Percentiles rank a stretch among this genome's conserved stretches.
Evolutionary conservation across 148 eudicot genomes (phyloP).

Genomic region (Rhododendron williamsianum): DNA sequence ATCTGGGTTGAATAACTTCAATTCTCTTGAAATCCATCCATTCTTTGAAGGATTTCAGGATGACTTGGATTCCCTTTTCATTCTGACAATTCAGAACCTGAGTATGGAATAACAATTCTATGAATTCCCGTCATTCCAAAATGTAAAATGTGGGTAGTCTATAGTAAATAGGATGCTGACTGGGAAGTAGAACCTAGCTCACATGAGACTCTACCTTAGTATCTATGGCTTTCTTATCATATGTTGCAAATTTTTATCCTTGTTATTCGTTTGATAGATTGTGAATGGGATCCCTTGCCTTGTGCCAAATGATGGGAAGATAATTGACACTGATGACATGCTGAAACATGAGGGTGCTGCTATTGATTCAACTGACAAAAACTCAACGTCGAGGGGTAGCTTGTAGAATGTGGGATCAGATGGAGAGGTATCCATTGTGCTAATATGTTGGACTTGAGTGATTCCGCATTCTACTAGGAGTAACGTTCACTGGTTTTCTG

Average conservation of each 20-base stretch:
- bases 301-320: conserved; percentile 78
- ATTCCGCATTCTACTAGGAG: background rate
- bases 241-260: background rate
- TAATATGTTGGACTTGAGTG: background rate
- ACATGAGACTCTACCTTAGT: background rate
- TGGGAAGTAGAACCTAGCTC: background rate
- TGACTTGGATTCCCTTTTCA: background rate
- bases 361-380: conserved; percentile 12
- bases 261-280: conserved; percentile 33
- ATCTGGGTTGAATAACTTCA: background rate
- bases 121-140: background rate
- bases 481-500: background rate
- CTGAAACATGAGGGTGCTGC: conserved; percentile 4
- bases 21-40: background rate
- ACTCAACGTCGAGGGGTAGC: background rate
- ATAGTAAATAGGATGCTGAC: background rate
- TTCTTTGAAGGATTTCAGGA: background rate
- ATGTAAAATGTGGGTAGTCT: background rate
- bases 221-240: background rate
- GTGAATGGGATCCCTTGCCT: conserved; percentile 85
- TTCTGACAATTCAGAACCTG: background rate
- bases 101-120: background rate
- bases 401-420: background rate
- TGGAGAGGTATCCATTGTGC: conserved; percentile 7
- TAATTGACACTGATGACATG: conserved; percentile 43